Base-by-base conservation (phyloP, 1,139 yeast species). In the Yamadazyma diddensiae region DNA sequence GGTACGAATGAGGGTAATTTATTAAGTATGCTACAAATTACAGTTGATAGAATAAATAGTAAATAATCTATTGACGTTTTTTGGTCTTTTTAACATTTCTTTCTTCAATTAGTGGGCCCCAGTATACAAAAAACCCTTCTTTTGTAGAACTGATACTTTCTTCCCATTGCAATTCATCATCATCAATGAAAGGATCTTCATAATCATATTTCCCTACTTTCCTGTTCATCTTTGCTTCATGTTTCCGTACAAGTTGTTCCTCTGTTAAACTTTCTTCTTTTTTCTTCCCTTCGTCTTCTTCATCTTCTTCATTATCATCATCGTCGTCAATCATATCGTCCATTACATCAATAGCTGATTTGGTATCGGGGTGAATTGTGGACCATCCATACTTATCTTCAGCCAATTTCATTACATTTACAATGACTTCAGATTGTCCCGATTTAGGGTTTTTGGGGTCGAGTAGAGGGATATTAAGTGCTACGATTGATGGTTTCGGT, bases 101-200 rank as follows among this genome's bases (percentile, higher is more conserved):
- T 43, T 83, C 94, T 37, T 83, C 92, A 20, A 84, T 80, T 40
- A 94, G 65, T 4, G 96, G 95, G 0, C 99, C 99, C 68, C 90
- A 86, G 55, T 82, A 94, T 1, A 94, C 97, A 50, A 92, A 94
- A 56, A 92, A 94, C 2, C 98, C 98, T 51, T 92, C 97, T 45
- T 85, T 84, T 0, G 96, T 88, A 1, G 94, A 79, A 2, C 94
- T 92, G 7, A 95, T 80, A 46, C 85, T 94, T 54, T 90, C 97
- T 56, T 92, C 97, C 85, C 94, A 85, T 41, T 79, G 76, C 49
- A 88, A 66, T 58, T 92, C 99, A 17, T 85, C 77, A 56, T 94
- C 98, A 60, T 94, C 99, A 40, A 94, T 92, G 52, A 94, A 94
- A 2, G 98, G 98, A 59, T 94, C 99, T 41, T 85, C 82, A 34